Conservation (phyloP, 805 yeast species). For the Metschnikowia amazonensis region DNA sequence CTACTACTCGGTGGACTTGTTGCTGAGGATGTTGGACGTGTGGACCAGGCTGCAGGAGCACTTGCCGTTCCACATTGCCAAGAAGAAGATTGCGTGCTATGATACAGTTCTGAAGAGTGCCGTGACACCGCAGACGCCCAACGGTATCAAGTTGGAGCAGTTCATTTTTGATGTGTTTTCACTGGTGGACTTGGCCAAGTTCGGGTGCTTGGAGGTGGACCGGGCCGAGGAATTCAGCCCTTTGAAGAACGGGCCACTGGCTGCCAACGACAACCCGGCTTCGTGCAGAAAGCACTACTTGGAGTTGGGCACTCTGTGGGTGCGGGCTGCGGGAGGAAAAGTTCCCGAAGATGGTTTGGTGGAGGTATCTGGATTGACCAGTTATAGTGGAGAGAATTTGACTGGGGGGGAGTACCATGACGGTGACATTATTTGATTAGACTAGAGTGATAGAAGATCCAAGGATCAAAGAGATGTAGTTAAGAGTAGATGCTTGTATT, state of each 20-base stretch:
- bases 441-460: too few species aligned
- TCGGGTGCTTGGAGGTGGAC: constrained; percentile 90
- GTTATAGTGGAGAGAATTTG: constrained; percentile 74
- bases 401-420: constrained; percentile 19
- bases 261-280: constrained; percentile 80
- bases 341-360: constrained; percentile 48
- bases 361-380: constrained; percentile 73
- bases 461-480: too few species aligned
- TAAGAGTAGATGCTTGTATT: too few species aligned
- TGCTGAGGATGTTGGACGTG: constrained; percentile 52
- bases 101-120: constrained; percentile 45
- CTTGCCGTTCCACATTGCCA: constrained; percentile 93
- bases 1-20: constrained; percentile 80
- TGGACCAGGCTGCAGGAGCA: constrained; percentile 66
- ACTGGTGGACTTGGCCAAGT: constrained; percentile 59
- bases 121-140: constrained; percentile 66
- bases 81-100: constrained; percentile 72
- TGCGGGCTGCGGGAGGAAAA: constrained; percentile 62
- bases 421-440: constrained; percentile 26
- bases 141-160: constrained; percentile 94
- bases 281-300: constrained; percentile 69
- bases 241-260: constrained; percentile 82
- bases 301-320: constrained; percentile 71
- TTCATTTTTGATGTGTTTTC: constrained; percentile 96
- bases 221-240: constrained; percentile 89